Evolutionary conservation across 2,329 filamentous ascomycete species (phyloP), one percentile per base, ranked within the genome.

Genomic region (Macrophomina phaseolina): DNA sequence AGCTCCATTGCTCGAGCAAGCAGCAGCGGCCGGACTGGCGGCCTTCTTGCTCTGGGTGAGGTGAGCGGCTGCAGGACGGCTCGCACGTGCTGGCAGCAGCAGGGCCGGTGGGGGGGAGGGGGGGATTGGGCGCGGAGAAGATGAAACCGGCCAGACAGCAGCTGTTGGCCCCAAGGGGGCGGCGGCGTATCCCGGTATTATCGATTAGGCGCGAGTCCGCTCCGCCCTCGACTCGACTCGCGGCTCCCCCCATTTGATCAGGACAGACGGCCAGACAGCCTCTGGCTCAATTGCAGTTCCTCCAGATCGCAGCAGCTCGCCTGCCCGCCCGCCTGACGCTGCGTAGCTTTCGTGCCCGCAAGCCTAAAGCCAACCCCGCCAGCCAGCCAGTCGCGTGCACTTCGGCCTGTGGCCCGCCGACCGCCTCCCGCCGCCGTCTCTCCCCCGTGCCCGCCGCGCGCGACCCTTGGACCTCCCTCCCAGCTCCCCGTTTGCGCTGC

Each of bases 251-350:
- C 51, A 45, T 45, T 14, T n/a, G 58, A 58, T 38, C 63, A 46
- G 63, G 30, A 9, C 11, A 45, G 42, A 14, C 42, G 16, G 42
- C 42, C 42, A 45, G 42, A 45, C 38, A 56, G 52, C 56, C 46
- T 49, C 63, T 40, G 63, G 63, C 52, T 36, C 63, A 58, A 65
- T 65, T 65, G 40, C 51, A 62, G 46, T 65, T 65, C 51, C 51
- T 65, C 40, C 56, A 60, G 56, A 60, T 60, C 42, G 45, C 23
- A 23, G 23, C 58, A 51, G 32, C 32, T 4, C 46, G 28, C 51
- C 49, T 40, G 55, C 55, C 40, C 23, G 23, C 23, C 40, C 36
- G 56, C 56, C 34, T 61, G 56, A 23, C 46, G 58, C 58, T 49
- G 58, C 45, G 58, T 62, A 62, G 45, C 58, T 48, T 62, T 34